A percentile compares a stretch with the other conserved stretches of the same genome.
phyloP scores from a whole-genome alignment of 2,329 filamentous ascomycete species.

The Corniculantispora saksenae region DNA sequence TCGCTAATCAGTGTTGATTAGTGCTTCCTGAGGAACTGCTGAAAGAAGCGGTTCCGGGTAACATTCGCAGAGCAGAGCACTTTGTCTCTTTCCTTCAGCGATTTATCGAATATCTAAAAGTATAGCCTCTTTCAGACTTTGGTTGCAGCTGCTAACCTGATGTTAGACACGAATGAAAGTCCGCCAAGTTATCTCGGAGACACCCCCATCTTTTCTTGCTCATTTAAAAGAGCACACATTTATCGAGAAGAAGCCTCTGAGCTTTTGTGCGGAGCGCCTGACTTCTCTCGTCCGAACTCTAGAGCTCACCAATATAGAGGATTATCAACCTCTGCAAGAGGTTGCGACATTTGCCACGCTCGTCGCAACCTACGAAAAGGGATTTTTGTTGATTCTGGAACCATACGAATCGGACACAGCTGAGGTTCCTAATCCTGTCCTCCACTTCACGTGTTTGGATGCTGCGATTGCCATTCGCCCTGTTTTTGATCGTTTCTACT shows the following conservation, averaged over 20 bases:
- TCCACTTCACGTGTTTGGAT: constrained; percentile 95
- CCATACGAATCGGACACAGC: constrained; percentile 95
- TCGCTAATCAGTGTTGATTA: constrained; percentile 29
- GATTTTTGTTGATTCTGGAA: constrained; percentile 94
- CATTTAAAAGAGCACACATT: constrained; percentile 96
- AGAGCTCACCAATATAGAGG: constrained; percentile 95
- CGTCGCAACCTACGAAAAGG: constrained; percentile 94
- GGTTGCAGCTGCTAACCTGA: not conserved
- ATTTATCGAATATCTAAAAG: constrained; percentile 95
- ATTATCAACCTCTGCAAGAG: constrained; percentile 95
- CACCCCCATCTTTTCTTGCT: constrained; percentile 86
- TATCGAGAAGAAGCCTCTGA: constrained; percentile 91
- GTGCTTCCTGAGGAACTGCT: constrained; percentile 90
- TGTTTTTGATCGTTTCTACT: constrained; percentile 95
- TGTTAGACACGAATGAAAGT: constrained; percentile 94
- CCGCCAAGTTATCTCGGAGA: constrained; percentile 94
- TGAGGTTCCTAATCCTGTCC: constrained; percentile 92
- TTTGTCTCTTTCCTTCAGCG: constrained; percentile 93
- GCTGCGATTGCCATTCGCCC: constrained; percentile 97
- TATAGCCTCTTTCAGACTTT: constrained; percentile 25
- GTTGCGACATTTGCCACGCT: constrained; percentile 97
- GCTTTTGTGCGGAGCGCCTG: constrained; percentile 91
- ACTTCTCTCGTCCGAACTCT: constrained; percentile 93
- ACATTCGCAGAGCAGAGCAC: constrained; percentile 93
- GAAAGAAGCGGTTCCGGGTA: constrained; percentile 93